Percentiles rank a stretch among this genome's conserved stretches.
Conservation (phyloP, 495 filamentous ascomycete species). For the Podospora australis region DNA sequence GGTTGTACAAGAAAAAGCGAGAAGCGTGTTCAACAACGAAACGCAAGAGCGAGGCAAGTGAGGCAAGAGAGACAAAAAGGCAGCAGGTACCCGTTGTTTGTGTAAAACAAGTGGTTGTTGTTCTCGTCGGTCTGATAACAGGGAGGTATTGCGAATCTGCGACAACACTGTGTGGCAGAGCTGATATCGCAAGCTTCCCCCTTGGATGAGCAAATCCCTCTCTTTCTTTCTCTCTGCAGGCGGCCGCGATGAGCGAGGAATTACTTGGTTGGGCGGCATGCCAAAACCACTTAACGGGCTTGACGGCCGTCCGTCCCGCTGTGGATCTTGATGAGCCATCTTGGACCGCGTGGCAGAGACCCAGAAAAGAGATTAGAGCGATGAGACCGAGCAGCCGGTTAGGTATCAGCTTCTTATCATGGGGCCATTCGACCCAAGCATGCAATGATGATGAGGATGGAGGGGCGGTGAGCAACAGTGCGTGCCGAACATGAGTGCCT, state of each 20-base stretch:
- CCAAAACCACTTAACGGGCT: too few relatives aligned
- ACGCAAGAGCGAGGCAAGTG: too few relatives aligned
- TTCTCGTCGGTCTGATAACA: too few relatives aligned
- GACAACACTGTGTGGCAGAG: not conserved
- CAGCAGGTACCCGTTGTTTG: too few relatives aligned
- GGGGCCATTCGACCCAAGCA: not conserved
- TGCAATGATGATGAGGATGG: not conserved
- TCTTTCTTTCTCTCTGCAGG: not conserved
- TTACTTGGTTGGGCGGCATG: too few relatives aligned
- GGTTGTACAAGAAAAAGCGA: too few relatives aligned
- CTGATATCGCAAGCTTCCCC: not conserved
- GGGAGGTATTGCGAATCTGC: too few relatives aligned
- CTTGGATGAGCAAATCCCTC: not conserved
- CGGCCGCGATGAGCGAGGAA: not conserved
- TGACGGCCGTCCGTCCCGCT: not conserved
- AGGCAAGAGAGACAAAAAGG: too few relatives aligned
- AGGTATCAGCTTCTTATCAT: not conserved
- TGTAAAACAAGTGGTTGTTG: conserved; percentile 1
- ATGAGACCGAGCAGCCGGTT: too few relatives aligned
- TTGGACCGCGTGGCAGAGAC: too few relatives aligned
- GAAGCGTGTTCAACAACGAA: too few relatives aligned
- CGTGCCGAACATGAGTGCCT: not conserved
- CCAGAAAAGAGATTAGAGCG: not conserved
- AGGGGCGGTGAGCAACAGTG: not conserved
- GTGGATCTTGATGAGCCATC: not conserved